These are phyloP conservation scores for Catunica adiposa DNA, from an alignment of 2,329 filamentous ascomycete species.

Conservation along the genomic window DNA sequence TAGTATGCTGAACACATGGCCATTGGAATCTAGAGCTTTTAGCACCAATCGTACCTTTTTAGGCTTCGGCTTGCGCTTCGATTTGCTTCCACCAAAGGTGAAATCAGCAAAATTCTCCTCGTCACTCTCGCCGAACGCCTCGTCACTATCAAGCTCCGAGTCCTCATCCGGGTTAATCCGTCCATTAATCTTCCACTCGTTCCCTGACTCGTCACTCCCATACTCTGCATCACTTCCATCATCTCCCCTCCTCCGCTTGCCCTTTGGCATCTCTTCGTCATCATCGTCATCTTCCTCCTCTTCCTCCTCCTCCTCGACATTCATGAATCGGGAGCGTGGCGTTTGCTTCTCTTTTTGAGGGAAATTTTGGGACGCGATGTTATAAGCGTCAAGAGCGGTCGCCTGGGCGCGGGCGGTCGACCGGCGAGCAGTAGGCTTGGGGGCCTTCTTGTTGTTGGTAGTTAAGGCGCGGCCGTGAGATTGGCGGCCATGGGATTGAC, in stretches of 20 bases:
- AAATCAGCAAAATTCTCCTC: conserved; percentile 72
- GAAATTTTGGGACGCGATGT: conserved; percentile 37
- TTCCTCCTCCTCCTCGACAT: conserved; percentile 24
- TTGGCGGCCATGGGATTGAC: conserved; percentile 40
- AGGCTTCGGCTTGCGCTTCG: conserved; percentile 23
- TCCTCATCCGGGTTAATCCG: conserved; percentile 41
- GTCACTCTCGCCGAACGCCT: conserved; percentile 79
- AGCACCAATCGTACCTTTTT: conserved; percentile 17
- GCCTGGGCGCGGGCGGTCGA: conserved; percentile 33
- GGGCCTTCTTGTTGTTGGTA: conserved; percentile 16
- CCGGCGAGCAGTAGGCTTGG: conserved; percentile 20
- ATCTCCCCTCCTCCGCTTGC: conserved; percentile 26
- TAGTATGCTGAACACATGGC: background rate
- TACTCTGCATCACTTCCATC: conserved; percentile 43
- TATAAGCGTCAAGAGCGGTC: conserved; percentile 40
- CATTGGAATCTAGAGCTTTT: background rate
- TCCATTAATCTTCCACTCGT: conserved; percentile 64
- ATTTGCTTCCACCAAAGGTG: conserved; percentile 33
- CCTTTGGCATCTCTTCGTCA: conserved; percentile 31
- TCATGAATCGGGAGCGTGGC: conserved; percentile 34
- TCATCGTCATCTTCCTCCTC: conserved; percentile 30
- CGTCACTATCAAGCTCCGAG: conserved; percentile 50
- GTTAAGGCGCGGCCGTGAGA: conserved; percentile 26
- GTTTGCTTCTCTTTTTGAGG: conserved; percentile 31
- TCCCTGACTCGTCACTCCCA: conserved; percentile 71